phyloP scores from a whole-genome alignment of 148 eudicot genomes.

The Rhododendron vialii region DNA sequence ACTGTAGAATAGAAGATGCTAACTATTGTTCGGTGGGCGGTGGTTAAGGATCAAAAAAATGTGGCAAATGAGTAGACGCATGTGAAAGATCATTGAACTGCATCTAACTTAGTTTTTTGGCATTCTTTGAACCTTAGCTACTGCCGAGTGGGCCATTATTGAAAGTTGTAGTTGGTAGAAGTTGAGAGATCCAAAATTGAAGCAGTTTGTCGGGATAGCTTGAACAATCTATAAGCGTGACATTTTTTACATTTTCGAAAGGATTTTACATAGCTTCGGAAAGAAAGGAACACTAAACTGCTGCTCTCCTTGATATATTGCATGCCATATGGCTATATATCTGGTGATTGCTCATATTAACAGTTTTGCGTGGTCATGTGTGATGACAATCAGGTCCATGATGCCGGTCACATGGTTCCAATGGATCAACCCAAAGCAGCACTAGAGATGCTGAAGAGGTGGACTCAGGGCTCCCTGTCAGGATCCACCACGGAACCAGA shows the following conservation, averaged over 20 bases:
- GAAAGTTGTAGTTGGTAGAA: background rate
- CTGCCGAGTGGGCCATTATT: background rate
- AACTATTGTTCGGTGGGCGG: background rate
- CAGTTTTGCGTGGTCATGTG: background rate
- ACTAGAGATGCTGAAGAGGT: slow-evolving; percentile 72
- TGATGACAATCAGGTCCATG: slow-evolving; percentile 54
- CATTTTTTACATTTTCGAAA: background rate
- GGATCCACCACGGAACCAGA: slow-evolving; percentile 20
- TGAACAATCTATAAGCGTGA: background rate
- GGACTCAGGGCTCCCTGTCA: slow-evolving; percentile 57
- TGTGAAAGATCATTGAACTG: background rate
- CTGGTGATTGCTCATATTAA: background rate
- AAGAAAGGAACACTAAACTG: background rate
- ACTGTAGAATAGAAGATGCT: background rate
- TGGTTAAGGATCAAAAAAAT: background rate
- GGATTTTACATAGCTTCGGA: background rate
- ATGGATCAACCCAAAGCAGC: slow-evolving; percentile 94
- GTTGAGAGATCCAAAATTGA: background rate
- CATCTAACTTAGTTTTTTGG: background rate
- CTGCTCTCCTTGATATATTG: background rate
- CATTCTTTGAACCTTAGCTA: background rate
- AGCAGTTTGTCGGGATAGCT: background rate
- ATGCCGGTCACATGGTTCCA: slow-evolving; percentile 98
- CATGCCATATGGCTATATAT: background rate
- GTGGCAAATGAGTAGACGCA: background rate